Evolutionary conservation across 176 grass and related monocot genomes (phyloP), one percentile per base, ranked within the genome.

Genomic region (Aegilops speltoides): DNA sequence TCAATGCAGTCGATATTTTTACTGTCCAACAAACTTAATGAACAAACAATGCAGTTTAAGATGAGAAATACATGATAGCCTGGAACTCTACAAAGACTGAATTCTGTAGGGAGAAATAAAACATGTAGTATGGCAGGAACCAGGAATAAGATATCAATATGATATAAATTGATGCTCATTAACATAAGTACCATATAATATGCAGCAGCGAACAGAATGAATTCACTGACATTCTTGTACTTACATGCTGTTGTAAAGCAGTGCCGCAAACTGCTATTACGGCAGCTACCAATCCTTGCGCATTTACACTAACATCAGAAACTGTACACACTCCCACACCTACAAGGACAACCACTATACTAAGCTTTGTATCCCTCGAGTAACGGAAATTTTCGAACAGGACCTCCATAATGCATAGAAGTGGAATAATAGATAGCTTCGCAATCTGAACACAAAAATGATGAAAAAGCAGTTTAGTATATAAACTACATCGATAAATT

Each of bases 271-370:
- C 87, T 76, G 90, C 87, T 76, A 92, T 38, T 32, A 79, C 16
- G 7, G 83, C 79, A 24, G 87, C 83, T 83, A 89, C 45, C 33
- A 92, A 52, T 60, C 87, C 87, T 86, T 73, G 77, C 9, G 74
- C 25, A 80, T 92, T 92, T 56, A 92, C 79, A 82, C 90, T 86
- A 60, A 92, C 87, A 89, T 92, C 90, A 77, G 90, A 86, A 67
- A 92, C 82, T 68, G 90, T 89, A 83, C 90, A 92, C 16, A 92
- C 84, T 43, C 77, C 90, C 37, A 92, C 90, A 68, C 90, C 87
- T 61, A 86, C 45, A 52, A 92, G 80, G 82, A 92, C 87, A 85
- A 92, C 74, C 45, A 89, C 20, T 86, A 92, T 92, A 83, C 89
- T 91, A 41, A 91, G 81, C 81, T 91, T 91, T 81, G 85, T 91